Percentiles rank a stretch among this genome's conserved stretches.
These are phyloP conservation scores for Cylindrotheca fusiformis DNA, from an alignment of 108 stramenopile genomes.

Conservation along the genomic window DNA sequence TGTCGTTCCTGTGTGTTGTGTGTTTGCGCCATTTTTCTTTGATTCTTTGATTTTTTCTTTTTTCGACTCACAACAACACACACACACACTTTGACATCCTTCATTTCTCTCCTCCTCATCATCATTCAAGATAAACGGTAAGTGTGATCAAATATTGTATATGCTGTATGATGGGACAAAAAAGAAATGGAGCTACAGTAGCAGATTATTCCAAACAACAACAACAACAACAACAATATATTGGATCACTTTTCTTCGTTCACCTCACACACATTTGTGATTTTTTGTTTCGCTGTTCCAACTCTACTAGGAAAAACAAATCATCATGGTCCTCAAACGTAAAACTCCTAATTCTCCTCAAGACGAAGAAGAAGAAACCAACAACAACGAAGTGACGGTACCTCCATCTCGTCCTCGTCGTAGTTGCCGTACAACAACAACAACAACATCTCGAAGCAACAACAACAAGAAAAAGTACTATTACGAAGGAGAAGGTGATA, in stretches of 20 bases:
- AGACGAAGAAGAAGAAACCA: background rate
- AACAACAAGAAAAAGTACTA: background rate
- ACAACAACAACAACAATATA: background rate
- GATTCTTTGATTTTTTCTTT: no score
- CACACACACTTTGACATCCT: no score
- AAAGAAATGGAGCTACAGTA: no score
- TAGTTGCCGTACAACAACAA: conserved; percentile 2
- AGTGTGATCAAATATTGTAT: no score
- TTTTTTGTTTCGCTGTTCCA: background rate
- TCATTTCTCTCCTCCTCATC: no score
- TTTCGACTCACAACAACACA: no score
- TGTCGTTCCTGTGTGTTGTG: no score
- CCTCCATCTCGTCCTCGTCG: conserved; percentile 2
- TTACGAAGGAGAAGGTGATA: no score
- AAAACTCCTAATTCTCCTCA: background rate
- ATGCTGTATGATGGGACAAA: no score
- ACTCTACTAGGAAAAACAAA: background rate
- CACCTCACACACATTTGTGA: background rate
- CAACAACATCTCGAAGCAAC: background rate
- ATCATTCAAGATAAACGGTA: no score
- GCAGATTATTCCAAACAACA: background rate
- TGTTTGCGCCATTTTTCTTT: no score
- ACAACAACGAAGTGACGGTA: conserved; percentile 1
- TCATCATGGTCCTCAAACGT: background rate
- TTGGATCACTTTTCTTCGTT: no score